Conservation (phyloP, 225 moss, liverwort and hornwort species). For the Polytrichum commune region DNA sequence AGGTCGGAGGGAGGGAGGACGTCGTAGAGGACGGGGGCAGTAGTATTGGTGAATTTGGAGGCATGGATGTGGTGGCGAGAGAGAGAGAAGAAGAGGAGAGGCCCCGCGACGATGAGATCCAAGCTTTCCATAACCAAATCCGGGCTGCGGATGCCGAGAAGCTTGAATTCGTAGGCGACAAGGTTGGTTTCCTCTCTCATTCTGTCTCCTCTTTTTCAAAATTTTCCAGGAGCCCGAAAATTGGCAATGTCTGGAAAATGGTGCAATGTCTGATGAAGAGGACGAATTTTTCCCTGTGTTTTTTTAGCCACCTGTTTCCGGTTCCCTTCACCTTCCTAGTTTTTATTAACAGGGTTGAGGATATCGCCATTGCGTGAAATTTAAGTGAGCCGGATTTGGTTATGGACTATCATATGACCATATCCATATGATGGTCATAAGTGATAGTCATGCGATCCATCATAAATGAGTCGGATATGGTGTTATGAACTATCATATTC, state of each 20-base stretch:
- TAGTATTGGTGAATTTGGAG: constrained; percentile 49
- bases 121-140: constrained; percentile 89
- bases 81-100: constrained; percentile 72
- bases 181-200: constrained; percentile 44
- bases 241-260: too few relatives aligned
- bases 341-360: too few relatives aligned
- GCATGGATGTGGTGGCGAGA: constrained; percentile 70
- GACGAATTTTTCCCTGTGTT: too few relatives aligned
- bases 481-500: too few relatives aligned
- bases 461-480: too few relatives aligned
- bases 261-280: too few relatives aligned
- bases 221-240: background rate
- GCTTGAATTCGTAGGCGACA: constrained; percentile 92
- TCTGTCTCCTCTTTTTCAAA: background rate
- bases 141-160: constrained; percentile 95
- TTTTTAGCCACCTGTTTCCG: background rate
- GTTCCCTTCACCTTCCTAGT: too few relatives aligned
- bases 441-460: too few relatives aligned
- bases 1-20: background rate
- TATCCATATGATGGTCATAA: too few relatives aligned
- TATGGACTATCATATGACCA: too few relatives aligned
- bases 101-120: constrained; percentile 98
- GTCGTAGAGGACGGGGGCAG: background rate
- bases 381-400: too few relatives aligned
- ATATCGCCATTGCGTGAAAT: too few relatives aligned